Base-by-base conservation (phyloP, 2,329 filamentous ascomycete genomes). In the Arachnomyces sp. region DNA sequence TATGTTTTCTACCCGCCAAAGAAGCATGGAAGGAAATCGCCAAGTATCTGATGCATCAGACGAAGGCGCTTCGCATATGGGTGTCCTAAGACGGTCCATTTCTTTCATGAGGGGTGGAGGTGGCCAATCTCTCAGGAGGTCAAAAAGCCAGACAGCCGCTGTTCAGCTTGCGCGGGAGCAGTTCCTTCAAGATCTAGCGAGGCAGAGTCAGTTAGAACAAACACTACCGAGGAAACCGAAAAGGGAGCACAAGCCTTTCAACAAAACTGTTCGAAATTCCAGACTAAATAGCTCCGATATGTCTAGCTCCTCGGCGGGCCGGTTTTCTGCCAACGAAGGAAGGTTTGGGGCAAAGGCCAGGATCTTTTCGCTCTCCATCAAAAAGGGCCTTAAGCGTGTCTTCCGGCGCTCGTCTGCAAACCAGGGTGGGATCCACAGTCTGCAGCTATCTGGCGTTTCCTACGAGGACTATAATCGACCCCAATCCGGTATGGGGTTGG, bases 1-100 rank as follows among this genome's bases (percentile, higher is more conserved):
- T n/a, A 66, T 70, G 65, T 67, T 69, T 40, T 60, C 60, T 5
- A 60, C 66, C 2, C 55, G 60, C 37, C 59, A 57, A 28, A 54
- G 58, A 25, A 44, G 56, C 12, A 30, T 12, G 31, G n/a, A 14
- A 14, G 14, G 34, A 18, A 37, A 34, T 7, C 41, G 20, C 33
- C n/a, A 13, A 11, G 16, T 15, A n/a, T 28, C 34, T 4, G 31
- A 33, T 34, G 36, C 30, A 17, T 31, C 14, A 25, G 42, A 20
- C 38, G 36, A 13, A 35, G 36, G 36, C 14, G 41, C 39, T 25
- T 36, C 44, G 7, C 37, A 45, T 7, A 40, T 48, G 34, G 43
- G 49, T 14, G 58, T 56, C 2, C 47, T 68, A 42, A 57, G 59
- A 40, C 61, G 57, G n/a, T 68, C 68, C 1, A 52, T 64, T 38